Evolutionary conservation across 345 rosid genomes (phyloP), one percentile per base, ranked within the genome.

Genomic region (Brassica nigra): DNA sequence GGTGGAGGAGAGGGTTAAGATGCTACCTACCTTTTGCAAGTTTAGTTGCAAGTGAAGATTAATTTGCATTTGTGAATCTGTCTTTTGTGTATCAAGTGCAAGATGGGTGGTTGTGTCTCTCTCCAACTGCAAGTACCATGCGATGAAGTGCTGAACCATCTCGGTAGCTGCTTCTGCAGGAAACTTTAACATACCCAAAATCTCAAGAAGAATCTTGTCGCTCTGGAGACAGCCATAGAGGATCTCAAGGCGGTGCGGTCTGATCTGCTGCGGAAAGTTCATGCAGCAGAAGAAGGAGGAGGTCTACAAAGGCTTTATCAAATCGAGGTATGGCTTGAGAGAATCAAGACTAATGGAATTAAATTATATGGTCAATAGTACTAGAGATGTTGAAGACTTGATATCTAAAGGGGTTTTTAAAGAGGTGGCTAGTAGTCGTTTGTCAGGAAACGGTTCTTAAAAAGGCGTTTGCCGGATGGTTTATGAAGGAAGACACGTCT

Each of bases 61-160:
- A 6, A n/a, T 8, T 16, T 33, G 68, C 27, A 33, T 33, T 31
- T 63, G 66, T 29, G 18, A 61, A 61, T 61, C 65, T 61, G 4
- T 11, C 6, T 27, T 11, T 59, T 59, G 67, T 30, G 39, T 31
- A 4, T 63, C 68, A 63, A 63, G 5, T 63, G 68, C 10, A 63
- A 63, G 73, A 68, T 78, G 81, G 77, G 77, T 54, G 8, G 31
- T 72, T 64, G 77, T 78, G 5, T 78, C 28, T 64, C 76, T 54
- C 5, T 63, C 68, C 67, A 62, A 6, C 15, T 30, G 20, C 20
- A 63, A 31, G 42, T n/a, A 31, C 18, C 68, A 31, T 71, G 66
- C 14, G 76, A 64, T 36, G 15, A 65, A 18, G 10, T 33, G 14
- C 52, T 66, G 31, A 44, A 31, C 31, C 70, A 3, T 67, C 9